These are phyloP conservation scores for Ampelocalamus luodianensis DNA, from an alignment of 176 grass and related monocot species.

Conservation along the genomic window DNA sequence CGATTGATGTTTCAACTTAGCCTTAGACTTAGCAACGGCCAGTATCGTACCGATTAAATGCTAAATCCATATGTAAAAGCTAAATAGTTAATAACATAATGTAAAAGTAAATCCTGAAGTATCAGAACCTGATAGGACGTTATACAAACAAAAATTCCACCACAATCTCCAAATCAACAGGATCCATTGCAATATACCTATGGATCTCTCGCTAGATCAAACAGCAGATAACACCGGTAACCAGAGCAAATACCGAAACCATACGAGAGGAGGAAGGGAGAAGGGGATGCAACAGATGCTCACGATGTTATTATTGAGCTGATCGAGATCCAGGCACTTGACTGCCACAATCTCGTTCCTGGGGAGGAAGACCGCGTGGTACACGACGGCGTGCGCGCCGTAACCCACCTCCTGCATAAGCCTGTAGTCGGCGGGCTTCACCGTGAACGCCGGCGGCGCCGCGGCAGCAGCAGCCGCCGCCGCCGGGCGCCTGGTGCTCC, in stretches of 20 bases:
- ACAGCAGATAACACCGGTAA: constrained; percentile 20
- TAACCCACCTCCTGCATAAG: constrained; percentile 87
- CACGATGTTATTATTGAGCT: constrained; percentile 96
- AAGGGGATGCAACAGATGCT: constrained; percentile 17
- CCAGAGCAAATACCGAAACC: background rate
- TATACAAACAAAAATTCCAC: constrained; percentile 18
- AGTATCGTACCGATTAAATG: constrained; percentile 39
- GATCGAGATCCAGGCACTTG: constrained; percentile 99
- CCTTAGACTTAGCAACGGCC: constrained; percentile 34
- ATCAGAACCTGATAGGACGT: constrained; percentile 11
- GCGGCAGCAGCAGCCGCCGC: constrained; percentile 1
- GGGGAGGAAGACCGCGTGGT: constrained; percentile 79
- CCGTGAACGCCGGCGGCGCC: constrained; percentile 60
- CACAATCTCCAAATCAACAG: constrained; percentile 33
- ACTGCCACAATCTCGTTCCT: constrained; percentile 74
- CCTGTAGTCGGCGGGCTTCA: constrained; percentile 62
- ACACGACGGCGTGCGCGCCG: constrained; percentile 90
- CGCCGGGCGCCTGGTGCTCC: constrained; percentile 34
- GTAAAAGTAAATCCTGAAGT: constrained; percentile 10
- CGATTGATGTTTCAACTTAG: background rate
- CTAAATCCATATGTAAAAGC: constrained; percentile 30
- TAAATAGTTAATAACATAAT: constrained; percentile 5
- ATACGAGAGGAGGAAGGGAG: constrained; percentile 9
- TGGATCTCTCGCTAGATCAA: constrained; percentile 64
- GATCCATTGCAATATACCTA: constrained; percentile 33